Evolutionary conservation across 495 filamentous ascomycete species (phyloP).

Genomic region (Rostrohypoxylon terebratum): DNA sequence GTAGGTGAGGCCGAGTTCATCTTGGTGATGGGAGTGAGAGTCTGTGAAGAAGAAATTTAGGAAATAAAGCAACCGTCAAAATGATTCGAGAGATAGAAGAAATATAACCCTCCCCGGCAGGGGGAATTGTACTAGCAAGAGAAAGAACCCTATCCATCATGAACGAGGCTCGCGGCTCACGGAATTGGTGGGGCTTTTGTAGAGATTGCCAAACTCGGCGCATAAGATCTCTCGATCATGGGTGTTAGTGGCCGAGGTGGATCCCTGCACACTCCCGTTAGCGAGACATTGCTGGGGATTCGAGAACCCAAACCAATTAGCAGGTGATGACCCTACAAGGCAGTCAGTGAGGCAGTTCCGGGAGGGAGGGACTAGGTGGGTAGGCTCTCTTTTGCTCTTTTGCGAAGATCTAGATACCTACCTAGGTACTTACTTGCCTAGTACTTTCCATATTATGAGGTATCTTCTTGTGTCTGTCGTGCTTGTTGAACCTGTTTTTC

Average conservation of each 20-base stretch:
- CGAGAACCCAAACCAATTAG: slow-evolving; percentile 20
- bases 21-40: slow-evolving; percentile 8
- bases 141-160: slow-evolving; percentile 18
- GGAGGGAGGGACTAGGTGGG: slow-evolving; percentile 23
- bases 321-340: slow-evolving; percentile 27
- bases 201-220: slow-evolving; percentile 17
- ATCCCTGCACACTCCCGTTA: slow-evolving; percentile 13
- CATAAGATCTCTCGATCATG: slow-evolving; percentile 8
- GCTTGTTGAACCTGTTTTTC: not conserved
- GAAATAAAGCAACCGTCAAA: not conserved
- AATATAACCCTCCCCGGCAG: slow-evolving; percentile 21
- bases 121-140: slow-evolving; percentile 22
- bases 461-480: not conserved
- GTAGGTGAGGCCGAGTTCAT: slow-evolving; percentile 50
- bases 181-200: slow-evolving; percentile 41
- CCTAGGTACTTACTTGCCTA: not conserved
- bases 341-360: slow-evolving; percentile 36
- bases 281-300: slow-evolving; percentile 16
- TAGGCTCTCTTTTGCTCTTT: not conserved
- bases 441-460: not conserved
- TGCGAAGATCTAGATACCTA: not conserved
- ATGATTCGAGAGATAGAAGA: slow-evolving; percentile 17
- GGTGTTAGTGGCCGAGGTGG: slow-evolving; percentile 7
- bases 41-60: not conserved
- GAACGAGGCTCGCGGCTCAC: slow-evolving; percentile 37